Evolutionary conservation across 352 stramenopile genomes (phyloP), one percentile per base, ranked within the genome.

Genomic region (Thalassiosira delicatula): DNA sequence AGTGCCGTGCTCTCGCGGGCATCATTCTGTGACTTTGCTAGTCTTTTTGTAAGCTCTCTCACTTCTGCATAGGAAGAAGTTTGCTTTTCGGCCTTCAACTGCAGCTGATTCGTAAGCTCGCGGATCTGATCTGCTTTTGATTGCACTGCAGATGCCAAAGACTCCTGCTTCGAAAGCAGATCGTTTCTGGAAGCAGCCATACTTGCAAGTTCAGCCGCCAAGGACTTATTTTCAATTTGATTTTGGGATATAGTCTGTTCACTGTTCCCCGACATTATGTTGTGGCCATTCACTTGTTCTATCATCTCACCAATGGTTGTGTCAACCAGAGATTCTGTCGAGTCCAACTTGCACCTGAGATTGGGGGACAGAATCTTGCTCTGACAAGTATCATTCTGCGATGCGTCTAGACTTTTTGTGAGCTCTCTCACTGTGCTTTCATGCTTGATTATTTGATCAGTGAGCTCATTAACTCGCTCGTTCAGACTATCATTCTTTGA

Each of bases 341-440:
- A 54, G 35, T 86, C 23, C 60, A 86, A 72, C 25, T 82, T 81
- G 19, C 56, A 65, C 35, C 30, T 78, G 0, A 86, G 53, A 40
- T 82, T 60, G 7, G 66, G 33, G 23, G 29, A 40, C n/a, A 80
- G 35, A 46, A 33, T 49, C 49, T 81, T 69, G 29, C 19, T 57
- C 30, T 42, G 35, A 33, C n/a, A 17, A 57, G 63, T 62, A 17
- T 76, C 70, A 44, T 66, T 63, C 9, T 77, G 54, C 11, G 23
- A 25, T 14, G 40, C 32, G 0, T 61, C 27, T 0, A 81, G 32
- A 7, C 75, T 54, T 32, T 63, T 44, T 11, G 30, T 53, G 8
- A 81, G 54, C 42, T 77, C 69, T 4, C 44, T 62, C 0, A 77
- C 37, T 69, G 68, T 35, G 29, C 11, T 4, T 54, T 19, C 11